Base-by-base conservation (phyloP, 2,329 filamentous ascomycete species). In the Lecanicillium sp. region DNA sequence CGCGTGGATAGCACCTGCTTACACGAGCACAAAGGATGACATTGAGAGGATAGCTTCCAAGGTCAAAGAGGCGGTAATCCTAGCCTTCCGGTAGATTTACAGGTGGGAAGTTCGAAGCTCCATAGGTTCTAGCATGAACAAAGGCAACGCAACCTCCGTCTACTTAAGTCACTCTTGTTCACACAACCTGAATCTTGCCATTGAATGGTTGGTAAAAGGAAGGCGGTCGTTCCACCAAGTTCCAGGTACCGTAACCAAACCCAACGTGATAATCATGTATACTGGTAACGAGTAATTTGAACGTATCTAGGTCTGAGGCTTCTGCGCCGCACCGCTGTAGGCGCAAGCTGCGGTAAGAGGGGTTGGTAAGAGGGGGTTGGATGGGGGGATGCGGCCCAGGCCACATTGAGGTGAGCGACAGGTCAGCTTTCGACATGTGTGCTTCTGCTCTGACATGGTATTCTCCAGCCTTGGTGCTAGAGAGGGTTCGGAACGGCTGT, bases 1-100 rank as follows among this genome's bases (percentile, higher is more conserved):
- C 5, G 51, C 57, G 10, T 40, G 58, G 8, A 44, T 61, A 8
- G 54, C 56, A 3, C 59, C 76, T 2, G 70, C 79, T 1, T 84
- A 71, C 51, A 73, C 49, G 60, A 64, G 9, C 59, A 65, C 37
- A 58, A 62, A 52, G 44, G 46, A 20, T 17, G 55, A 4, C 55
- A 56, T 60, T 9, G 37, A 47, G 17, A 32, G 52, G 2, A 59
- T 59, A 21, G 56, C 48, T n/a, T 9, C 17, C 2, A 58, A 45
- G 17, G 52, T 53, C 6, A 51, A 49, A 23, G 48, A 56, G 11
- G 19, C 53, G 3, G 29, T 59, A 4, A 7, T 40, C 3, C 20
- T 5, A 32, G 40, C 49, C 2, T 56, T 58, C n/a, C n/a, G n/a
- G n/a, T 15, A 36, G 8, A 9, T 33, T 33, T 14, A 33, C 7